These are phyloP conservation scores for Irpex sp. DNA, from an alignment of 1,284 basidiomycete genomes.

Conservation along the genomic window DNA sequence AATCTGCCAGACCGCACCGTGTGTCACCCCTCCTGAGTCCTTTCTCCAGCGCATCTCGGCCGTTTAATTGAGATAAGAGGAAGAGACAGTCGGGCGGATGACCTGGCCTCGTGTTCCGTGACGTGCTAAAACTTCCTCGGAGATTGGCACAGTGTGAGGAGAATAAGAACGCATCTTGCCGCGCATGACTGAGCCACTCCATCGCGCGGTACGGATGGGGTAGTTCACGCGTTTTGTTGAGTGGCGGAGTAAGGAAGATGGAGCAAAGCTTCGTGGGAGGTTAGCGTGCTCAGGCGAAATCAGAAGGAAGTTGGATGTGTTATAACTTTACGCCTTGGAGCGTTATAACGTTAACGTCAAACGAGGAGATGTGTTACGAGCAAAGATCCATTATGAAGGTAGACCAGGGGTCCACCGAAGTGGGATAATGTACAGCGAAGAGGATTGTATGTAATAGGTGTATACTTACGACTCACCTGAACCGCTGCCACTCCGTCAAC, in stretches of 20 bases:
- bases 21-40: neutral
- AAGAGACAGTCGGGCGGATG: neutral
- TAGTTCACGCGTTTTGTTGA: neutral
- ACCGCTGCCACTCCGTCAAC: neutral
- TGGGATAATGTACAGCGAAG: neutral
- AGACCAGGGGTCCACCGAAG: neutral
- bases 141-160: neutral
- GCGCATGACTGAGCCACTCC: neutral
- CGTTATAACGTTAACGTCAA: neutral
- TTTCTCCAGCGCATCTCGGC: neutral
- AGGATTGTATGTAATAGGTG: neutral
- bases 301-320: neutral
- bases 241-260: neutral
- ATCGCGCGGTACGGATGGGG: no score
- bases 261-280: neutral
- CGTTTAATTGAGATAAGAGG: conserved; percentile 1
- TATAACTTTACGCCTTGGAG: neutral
- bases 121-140: neutral
- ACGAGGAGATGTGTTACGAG: neutral
- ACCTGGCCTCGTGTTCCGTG: neutral
- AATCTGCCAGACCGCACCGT: neutral
- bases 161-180: neutral
- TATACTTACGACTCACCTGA: neutral
- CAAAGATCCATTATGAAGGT: neutral
- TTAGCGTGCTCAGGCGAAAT: neutral